phyloP scores from a whole-genome alignment of 2,329 filamentous ascomycete genomes.

The Fusarium globosum region DNA sequence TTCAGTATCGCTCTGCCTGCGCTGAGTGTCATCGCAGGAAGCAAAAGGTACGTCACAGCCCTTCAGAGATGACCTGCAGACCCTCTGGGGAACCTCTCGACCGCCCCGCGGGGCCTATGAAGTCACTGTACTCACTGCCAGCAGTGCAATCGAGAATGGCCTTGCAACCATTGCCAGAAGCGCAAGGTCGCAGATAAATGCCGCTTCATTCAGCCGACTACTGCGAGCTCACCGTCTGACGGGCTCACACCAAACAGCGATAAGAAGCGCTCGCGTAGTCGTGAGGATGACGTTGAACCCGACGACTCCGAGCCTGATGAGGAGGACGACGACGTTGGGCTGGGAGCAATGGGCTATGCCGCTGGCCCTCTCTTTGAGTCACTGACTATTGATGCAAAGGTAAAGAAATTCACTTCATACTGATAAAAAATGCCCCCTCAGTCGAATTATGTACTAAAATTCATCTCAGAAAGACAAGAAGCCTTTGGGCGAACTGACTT shows the following conservation, averaged over 20 bases:
- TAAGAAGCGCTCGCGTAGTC: slow-evolving; percentile 42
- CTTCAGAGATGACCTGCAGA: neutral
- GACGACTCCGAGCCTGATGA: slow-evolving; percentile 36
- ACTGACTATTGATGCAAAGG: slow-evolving; percentile 40
- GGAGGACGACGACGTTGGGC: slow-evolving; percentile 43
- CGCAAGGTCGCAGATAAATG: slow-evolving; percentile 52
- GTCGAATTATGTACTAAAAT: neutral
- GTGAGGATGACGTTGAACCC: slow-evolving; percentile 33
- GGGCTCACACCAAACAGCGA: slow-evolving; percentile 18
- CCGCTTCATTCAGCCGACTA: slow-evolving; percentile 45
- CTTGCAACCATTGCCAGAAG: slow-evolving; percentile 53
- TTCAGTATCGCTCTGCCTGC: slow-evolving; percentile 53
- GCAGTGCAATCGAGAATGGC: slow-evolving; percentile 54
- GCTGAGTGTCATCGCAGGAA: slow-evolving; percentile 56
- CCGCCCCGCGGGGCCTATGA: slow-evolving; percentile 21
- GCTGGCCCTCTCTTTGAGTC: slow-evolving; percentile 47
- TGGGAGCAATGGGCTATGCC: slow-evolving; percentile 51
- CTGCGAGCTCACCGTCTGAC: slow-evolving; percentile 28
- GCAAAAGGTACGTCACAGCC: slow-evolving; percentile 49
- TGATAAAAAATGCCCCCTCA: too few species aligned
- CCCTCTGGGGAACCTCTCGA: neutral
- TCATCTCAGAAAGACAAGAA: slow-evolving; percentile 25
- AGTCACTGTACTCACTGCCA: slow-evolving; percentile 49
- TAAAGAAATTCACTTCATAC: neutral
- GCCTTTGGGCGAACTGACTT: slow-evolving; percentile 25